Evolutionary conservation across 164 flowering plant species (phyloP).

Genomic region (Kalanchoe fedtschenkoi): DNA sequence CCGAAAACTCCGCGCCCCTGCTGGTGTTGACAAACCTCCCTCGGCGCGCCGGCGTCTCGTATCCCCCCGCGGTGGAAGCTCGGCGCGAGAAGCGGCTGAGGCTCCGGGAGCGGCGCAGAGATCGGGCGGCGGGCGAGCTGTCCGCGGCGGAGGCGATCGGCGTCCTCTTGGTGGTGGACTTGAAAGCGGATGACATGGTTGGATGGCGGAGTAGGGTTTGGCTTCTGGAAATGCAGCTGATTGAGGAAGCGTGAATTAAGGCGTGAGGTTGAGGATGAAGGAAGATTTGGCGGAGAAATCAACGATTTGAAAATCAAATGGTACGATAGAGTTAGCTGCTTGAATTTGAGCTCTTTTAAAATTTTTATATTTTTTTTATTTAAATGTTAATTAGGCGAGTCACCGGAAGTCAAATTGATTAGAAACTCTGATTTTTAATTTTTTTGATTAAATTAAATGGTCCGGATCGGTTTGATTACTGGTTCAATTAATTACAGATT

Average conservation of each 20-base stretch:
- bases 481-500: no score
- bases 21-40: conserved; percentile 68
- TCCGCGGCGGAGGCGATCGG: conserved; percentile 27
- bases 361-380: no score
- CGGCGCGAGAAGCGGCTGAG: conserved; percentile 45
- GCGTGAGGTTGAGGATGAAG: background rate
- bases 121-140: conserved; percentile 20
- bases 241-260: no score
- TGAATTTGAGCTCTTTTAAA: no score
- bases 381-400: no score
- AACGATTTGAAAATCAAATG: conserved; percentile 12
- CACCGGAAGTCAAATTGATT: no score
- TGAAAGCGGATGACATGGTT: conserved; percentile 86
- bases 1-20: conserved; percentile 70
- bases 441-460: no score
- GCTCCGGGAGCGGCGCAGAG: conserved; percentile 60
- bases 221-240: background rate
- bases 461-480: no score
- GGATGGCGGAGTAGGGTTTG: background rate
- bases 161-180: conserved; percentile 58
- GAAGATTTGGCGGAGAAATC: conserved; percentile 37
- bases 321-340: no score
- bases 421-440: no score
- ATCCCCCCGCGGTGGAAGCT: conserved; percentile 15
- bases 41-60: conserved; percentile 22